Evolutionary conservation across 257 asterid species (phyloP).

Genomic region (Coffea eugenioides): DNA sequence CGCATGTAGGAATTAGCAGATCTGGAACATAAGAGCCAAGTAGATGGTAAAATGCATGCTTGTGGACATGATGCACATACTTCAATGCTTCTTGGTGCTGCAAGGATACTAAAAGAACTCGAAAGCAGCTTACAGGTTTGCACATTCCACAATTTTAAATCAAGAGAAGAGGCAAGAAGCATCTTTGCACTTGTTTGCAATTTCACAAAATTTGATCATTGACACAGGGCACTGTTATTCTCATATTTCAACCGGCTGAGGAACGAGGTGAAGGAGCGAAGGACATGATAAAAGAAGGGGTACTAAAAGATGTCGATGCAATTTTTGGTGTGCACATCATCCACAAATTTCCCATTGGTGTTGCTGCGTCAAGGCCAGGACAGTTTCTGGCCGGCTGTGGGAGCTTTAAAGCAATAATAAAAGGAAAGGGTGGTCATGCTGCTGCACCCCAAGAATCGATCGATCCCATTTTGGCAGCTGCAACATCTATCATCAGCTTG

Average conservation of each 20-base stretch:
- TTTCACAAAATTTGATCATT: neutral
- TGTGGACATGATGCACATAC: constrained; percentile 38
- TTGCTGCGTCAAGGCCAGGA: constrained; percentile 46
- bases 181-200: neutral
- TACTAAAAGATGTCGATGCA: constrained; percentile 39
- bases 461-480: constrained; percentile 56
- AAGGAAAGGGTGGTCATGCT: constrained; percentile 39
- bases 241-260: constrained; percentile 68
- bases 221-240: constrained; percentile 46
- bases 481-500: constrained; percentile 45
- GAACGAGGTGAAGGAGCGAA: constrained; percentile 52
- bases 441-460: constrained; percentile 30
- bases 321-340: constrained; percentile 44
- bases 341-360: constrained; percentile 28
- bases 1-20: constrained; percentile 25
- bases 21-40: constrained; percentile 30
- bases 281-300: constrained; percentile 48
- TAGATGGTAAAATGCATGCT: constrained; percentile 36
- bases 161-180: neutral
- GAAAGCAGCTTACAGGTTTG: constrained; percentile 30
- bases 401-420: constrained; percentile 44
- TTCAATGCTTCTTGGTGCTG: constrained; percentile 32
- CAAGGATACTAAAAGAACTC: constrained; percentile 27
- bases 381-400: constrained; percentile 53
- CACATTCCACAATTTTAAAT: too few species aligned